Evolutionary conservation across 331 rosid species (phyloP).

Genomic region (Rhamnella rubrinervis): DNA sequence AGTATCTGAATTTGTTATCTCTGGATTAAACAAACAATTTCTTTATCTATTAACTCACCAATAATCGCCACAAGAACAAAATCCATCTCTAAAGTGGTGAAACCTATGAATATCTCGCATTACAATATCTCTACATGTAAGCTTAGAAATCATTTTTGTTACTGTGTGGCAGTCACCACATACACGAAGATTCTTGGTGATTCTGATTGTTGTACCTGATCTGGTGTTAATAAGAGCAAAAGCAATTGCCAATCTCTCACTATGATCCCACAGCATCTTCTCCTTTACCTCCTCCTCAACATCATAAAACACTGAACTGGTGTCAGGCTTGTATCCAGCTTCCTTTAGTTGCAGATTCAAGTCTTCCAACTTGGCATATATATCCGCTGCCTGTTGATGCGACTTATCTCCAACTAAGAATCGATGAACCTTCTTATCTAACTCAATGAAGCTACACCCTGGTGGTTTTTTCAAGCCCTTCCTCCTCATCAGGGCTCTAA

Average conservation of each 20-base stretch:
- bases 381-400: conserved; percentile 40
- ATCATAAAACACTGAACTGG: conserved; percentile 54
- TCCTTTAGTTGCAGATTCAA: conserved; percentile 30
- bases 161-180: conserved; percentile 51
- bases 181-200: conserved; percentile 47
- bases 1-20: conserved; percentile 6
- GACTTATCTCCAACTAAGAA: conserved; percentile 53
- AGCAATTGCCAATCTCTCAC: conserved; percentile 43
- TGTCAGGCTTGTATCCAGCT: conserved; percentile 52
- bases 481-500: conserved; percentile 46
- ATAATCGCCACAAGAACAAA: conserved; percentile 57
- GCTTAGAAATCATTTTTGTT: conserved; percentile 34
- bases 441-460: conserved; percentile 46
- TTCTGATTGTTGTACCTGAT: conserved; percentile 35
- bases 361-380: conserved; percentile 38
- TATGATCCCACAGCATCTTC: conserved; percentile 66
- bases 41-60: conserved; percentile 30
- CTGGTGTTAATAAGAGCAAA: conserved; percentile 35
- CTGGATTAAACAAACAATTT: background rate
- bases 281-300: conserved; percentile 55
- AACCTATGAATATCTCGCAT: conserved; percentile 49
- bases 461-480: conserved; percentile 45
- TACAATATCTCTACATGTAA: conserved; percentile 28
- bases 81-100: conserved; percentile 48
- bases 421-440: conserved; percentile 52